A percentile compares a stretch with the other conserved stretches of the same genome.
phyloP scores from a whole-genome alignment of 2,329 filamentous ascomycete genomes.

The Thelonectria discophora region DNA sequence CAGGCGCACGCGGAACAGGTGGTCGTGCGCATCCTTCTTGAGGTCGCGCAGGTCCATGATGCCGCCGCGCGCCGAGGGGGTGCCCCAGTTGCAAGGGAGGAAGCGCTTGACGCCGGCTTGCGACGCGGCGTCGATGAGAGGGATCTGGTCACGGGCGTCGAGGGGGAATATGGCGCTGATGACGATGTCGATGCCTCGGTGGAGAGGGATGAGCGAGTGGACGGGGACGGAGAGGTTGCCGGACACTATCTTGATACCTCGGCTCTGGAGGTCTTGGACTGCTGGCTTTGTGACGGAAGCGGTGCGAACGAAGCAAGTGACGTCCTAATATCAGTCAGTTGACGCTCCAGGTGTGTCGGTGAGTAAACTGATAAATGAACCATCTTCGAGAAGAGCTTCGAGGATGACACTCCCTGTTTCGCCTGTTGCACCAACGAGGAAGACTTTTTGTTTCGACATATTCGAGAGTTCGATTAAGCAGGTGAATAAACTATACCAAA shows the following conservation, averaged over 20 bases:
- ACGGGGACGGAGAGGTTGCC: slow-evolving; percentile 2
- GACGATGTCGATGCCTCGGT: slow-evolving; percentile 13
- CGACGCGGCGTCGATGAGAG: slow-evolving; percentile 11
- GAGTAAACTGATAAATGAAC: neutral
- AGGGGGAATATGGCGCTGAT: slow-evolving; percentile 6
- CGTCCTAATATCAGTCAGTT: neutral
- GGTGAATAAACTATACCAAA: too few species aligned
- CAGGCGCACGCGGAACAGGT: slow-evolving; percentile 56
- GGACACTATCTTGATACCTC: neutral
- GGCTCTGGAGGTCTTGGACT: neutral
- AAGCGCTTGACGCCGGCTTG: slow-evolving; percentile 18
- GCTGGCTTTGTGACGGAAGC: slow-evolving; percentile 9
- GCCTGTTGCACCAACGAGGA: neutral
- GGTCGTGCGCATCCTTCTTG: slow-evolving; percentile 61
- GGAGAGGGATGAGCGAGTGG: slow-evolving; percentile 1
- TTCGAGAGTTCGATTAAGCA: neutral
- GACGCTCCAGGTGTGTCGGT: neutral
- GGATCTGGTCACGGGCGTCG: slow-evolving; percentile 1
- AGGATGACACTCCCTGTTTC: slow-evolving; percentile 3
- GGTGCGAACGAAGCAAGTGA: slow-evolving; percentile 15
- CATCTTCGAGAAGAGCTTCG: neutral
- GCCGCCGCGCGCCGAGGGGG: neutral
- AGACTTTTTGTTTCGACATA: neutral
- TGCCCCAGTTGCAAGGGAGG: slow-evolving; percentile 16
- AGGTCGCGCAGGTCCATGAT: slow-evolving; percentile 15